Evolutionary conservation across 805 yeast species (phyloP).

Genomic region (Danielozyma ontarioensis): DNA sequence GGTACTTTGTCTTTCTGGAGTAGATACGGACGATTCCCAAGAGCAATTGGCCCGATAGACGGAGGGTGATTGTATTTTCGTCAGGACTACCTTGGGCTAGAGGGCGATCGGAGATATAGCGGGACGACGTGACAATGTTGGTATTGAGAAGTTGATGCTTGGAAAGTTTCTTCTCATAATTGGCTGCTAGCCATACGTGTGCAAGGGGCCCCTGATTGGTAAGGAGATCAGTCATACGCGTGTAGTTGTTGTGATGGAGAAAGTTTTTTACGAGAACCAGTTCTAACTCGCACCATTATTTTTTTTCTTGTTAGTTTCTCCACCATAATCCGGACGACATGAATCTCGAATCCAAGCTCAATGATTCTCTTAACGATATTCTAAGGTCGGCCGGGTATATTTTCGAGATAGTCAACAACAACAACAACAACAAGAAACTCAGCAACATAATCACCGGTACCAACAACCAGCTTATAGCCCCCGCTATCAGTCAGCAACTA

Average conservation of each 20-base stretch:
- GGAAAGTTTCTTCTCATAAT: constrained; percentile 71
- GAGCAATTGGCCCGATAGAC: constrained; percentile 80
- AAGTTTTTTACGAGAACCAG: background rate
- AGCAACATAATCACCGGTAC: constrained; percentile 38
- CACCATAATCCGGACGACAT: constrained; percentile 8
- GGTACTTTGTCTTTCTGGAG: constrained; percentile 76
- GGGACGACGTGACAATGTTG: constrained; percentile 52
- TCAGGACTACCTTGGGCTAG: constrained; percentile 30
- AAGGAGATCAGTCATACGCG: constrained; percentile 25
- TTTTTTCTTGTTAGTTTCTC: background rate
- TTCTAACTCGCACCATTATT: too few species aligned
- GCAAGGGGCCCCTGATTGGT: constrained; percentile 81
- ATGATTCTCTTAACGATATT: constrained; percentile 35
- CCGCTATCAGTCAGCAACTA: constrained; percentile 31
- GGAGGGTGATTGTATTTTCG: constrained; percentile 57
- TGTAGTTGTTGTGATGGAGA: background rate
- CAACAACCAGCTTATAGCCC: constrained; percentile 36
- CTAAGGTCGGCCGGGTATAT: constrained; percentile 40
- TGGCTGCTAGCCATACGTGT: constrained; percentile 90
- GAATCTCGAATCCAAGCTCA: constrained; percentile 37
- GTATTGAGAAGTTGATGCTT: constrained; percentile 70
- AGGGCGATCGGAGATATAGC: constrained; percentile 48
- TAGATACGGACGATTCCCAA: constrained; percentile 86
- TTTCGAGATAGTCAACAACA: constrained; percentile 36
- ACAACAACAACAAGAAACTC: constrained; percentile 30